Base-by-base conservation (phyloP, 2,329 filamentous ascomycete species). In the Talaromyces sp. region DNA sequence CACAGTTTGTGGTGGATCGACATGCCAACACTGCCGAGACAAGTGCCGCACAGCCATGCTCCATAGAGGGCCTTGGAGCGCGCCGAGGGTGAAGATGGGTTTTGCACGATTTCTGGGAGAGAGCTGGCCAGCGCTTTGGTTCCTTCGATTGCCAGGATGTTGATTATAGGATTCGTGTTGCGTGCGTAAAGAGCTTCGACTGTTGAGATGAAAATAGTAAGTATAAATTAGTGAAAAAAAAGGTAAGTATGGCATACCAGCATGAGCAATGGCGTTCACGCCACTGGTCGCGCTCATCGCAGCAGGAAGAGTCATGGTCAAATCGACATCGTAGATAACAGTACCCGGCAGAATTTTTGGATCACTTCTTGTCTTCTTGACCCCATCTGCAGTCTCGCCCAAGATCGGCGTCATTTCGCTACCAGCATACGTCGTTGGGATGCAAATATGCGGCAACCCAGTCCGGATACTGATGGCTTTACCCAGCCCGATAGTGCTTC, bases 1-100 rank as follows among this genome's bases (percentile, higher is more conserved):
- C 85, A 88, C 1, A 89, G 79, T 69, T 88, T 89, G 72, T 88
- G 86, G 67, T 88, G 86, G 14, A 88, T 78, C 2, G 83, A 80
- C 83, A 88, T 88, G 57, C 80, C 80, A 2, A 84, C 82, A 61
- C 75, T 81, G 6, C 85, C 85, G 0, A 88, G 77, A 65, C 83
- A 86, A 26, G 77, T 80, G 32, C 84, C 85, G 65, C 84, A 88
- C 1, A 88, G 80, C 84, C 84, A 88, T 41, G 86, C 85, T 24
- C 85, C 86, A 66, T 87, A 87, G 1, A 84, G 78, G 14, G 84
- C 85, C 2, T 70, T 70, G 3, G 77, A 79, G 2, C 85, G 79
- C 2, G 84, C 83, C 4, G 75, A 70, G 38, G 68, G 62, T 7
- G 76, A 79, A 2, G 73, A 66, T 0, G 80, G 77, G 56, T 83